Evolutionary conservation across 495 filamentous ascomycete species (phyloP).

Genomic region (Penicillium egyptiacum): DNA sequence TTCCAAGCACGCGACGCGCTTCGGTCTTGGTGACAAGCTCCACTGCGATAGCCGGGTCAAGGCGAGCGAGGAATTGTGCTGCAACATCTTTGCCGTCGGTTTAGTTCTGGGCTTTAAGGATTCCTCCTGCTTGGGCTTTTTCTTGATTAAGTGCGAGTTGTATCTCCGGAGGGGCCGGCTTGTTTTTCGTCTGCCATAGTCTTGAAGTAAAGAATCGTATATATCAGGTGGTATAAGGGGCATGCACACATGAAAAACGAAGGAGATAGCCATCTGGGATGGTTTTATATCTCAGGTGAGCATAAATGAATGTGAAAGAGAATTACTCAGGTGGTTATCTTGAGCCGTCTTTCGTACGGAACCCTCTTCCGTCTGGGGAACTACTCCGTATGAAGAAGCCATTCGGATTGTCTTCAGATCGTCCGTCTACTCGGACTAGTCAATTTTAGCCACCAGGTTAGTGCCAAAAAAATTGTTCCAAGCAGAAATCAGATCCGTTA

Average conservation of each 20-base stretch:
- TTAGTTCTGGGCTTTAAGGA: constrained; percentile 2
- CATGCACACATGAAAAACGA: neutral
- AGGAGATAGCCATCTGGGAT: neutral
- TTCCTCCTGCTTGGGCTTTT: constrained; percentile 13
- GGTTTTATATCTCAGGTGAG: neutral
- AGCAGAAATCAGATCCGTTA: no score
- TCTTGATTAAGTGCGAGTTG: constrained; percentile 10
- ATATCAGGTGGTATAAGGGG: neutral
- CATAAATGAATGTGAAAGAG: neutral
- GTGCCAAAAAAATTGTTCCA: no score
- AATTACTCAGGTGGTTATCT: neutral
- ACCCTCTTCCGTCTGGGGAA: no score
- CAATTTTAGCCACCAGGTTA: no score
- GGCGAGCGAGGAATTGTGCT: constrained; percentile 17
- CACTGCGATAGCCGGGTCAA: constrained; percentile 14
- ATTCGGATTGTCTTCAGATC: no score
- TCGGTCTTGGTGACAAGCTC: constrained; percentile 21
- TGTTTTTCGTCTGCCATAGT: constrained; percentile 8
- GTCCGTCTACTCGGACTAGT: no score
- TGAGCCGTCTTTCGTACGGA: no score
- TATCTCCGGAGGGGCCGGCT: neutral
- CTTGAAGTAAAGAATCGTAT: neutral
- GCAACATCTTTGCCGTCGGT: constrained; percentile 21
- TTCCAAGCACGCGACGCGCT: constrained; percentile 30
- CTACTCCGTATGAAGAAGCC: no score